These are phyloP conservation scores for Seiridium unicorne DNA, from an alignment of 2,329 filamentous ascomycete genomes.

Conservation along the genomic window DNA sequence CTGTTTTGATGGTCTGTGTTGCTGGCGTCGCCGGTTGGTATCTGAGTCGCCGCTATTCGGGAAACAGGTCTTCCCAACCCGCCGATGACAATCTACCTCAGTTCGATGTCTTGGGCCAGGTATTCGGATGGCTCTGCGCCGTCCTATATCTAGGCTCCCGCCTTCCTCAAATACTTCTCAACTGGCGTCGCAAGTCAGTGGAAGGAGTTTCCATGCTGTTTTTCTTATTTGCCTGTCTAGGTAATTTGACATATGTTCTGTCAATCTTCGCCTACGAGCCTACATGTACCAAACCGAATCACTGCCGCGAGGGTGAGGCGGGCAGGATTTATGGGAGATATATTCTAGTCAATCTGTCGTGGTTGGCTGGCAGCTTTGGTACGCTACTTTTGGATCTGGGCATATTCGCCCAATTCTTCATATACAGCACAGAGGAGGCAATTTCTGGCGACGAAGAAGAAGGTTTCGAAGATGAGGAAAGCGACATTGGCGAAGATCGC, in stretches of 20 bases:
- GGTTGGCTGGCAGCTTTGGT: slow-evolving; percentile 85
- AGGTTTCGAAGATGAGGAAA: slow-evolving; percentile 26
- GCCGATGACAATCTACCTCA: slow-evolving; percentile 49
- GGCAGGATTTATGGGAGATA: slow-evolving; percentile 71
- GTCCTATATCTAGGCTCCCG: slow-evolving; percentile 85
- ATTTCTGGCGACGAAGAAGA: slow-evolving; percentile 25
- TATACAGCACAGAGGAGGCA: slow-evolving; percentile 61
- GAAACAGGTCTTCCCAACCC: slow-evolving; percentile 29
- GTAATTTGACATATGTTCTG: slow-evolving; percentile 90
- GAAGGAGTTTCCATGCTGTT: slow-evolving; percentile 93
- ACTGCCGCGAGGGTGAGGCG: slow-evolving; percentile 66
- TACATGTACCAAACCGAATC: slow-evolving; percentile 48
- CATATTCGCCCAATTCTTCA: slow-evolving; percentile 89
- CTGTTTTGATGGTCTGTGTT: slow-evolving; percentile 77
- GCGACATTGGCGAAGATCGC: slow-evolving; percentile 17
- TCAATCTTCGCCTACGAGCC: slow-evolving; percentile 91
- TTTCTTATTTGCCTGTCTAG: slow-evolving; percentile 94
- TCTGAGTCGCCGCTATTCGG: slow-evolving; percentile 54
- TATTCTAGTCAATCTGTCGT: slow-evolving; percentile 85
- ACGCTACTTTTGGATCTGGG: slow-evolving; percentile 81
- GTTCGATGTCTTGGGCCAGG: slow-evolving; percentile 78
- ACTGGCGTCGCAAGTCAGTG: slow-evolving; percentile 88
- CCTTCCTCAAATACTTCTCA: slow-evolving; percentile 86
- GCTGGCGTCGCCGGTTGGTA: slow-evolving; percentile 88
- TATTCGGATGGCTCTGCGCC: slow-evolving; percentile 93